Conservation (phyloP, 1,284 basidiomycete genomes). For the Pyrrhoderma noxium region DNA sequence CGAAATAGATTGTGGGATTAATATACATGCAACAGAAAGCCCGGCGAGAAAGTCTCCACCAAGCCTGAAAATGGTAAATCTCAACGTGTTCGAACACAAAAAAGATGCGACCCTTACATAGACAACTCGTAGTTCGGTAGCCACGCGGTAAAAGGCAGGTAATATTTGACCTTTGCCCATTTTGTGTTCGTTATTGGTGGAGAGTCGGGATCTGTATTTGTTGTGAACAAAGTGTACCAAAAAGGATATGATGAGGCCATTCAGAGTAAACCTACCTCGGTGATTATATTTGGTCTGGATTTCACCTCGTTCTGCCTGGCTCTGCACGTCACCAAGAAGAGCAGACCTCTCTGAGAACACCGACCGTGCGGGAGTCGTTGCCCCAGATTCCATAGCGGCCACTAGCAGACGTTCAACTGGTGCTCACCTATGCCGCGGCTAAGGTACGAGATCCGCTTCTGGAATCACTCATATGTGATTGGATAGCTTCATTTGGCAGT, state of each 20-base stretch:
- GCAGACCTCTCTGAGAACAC: constrained; percentile 10
- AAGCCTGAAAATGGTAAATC: constrained; percentile 30
- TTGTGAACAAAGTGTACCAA: no score
- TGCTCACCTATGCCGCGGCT: no score
- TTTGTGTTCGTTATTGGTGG: constrained; percentile 1
- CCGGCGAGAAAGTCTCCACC: constrained; percentile 78
- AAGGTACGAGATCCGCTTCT: no score
- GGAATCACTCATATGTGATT: no score
- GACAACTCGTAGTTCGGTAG: constrained; percentile 75
- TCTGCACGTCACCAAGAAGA: constrained; percentile 4
- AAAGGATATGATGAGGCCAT: no score
- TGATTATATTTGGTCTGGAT: not conserved
- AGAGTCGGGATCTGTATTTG: not conserved
- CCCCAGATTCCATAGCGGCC: constrained; percentile 1
- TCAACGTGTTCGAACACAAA: not conserved
- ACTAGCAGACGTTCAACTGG: no score
- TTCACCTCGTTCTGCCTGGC: constrained; percentile 8
- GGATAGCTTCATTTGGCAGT: no score
- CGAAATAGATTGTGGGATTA: constrained; percentile 89
- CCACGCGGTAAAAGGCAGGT: constrained; percentile 71
- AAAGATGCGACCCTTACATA: constrained; percentile 39
- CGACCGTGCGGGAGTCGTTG: constrained; percentile 2
- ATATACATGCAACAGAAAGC: constrained; percentile 80
- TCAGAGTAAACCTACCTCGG: constrained; percentile 9
- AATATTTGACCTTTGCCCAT: constrained; percentile 44